These are phyloP conservation scores for Dendrobium chrysotoxum DNA, from an alignment of 106 monocot species.

Conservation along the genomic window DNA sequence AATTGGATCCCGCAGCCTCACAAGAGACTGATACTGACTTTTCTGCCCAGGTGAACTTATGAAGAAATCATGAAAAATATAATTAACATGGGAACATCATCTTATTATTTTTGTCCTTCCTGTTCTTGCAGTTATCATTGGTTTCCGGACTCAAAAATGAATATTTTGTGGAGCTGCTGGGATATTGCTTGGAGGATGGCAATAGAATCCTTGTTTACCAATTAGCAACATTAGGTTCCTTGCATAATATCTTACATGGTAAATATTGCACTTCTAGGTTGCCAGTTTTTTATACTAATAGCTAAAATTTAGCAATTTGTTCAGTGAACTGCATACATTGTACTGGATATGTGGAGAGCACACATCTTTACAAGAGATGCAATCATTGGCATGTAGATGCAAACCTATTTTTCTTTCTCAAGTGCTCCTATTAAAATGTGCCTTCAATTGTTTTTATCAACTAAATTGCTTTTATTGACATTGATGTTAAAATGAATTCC, in stretches of 20 bases:
- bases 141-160: slow-evolving; percentile 79
- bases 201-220: slow-evolving; percentile 72
- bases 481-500: not conserved
- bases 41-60: slow-evolving; percentile 27
- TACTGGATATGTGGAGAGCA: not conserved
- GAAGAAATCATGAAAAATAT: not conserved
- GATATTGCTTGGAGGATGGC: slow-evolving; percentile 73
- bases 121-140: slow-evolving; percentile 48
- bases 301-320: not conserved
- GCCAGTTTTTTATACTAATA: not conserved
- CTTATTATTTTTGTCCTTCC: not conserved
- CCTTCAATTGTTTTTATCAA: not conserved
- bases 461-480: not conserved
- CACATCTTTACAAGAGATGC: not conserved
- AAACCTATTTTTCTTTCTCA: not conserved
- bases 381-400: not conserved
- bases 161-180: slow-evolving; percentile 60
- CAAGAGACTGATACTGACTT: slow-evolving; percentile 35
- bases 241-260: slow-evolving; percentile 88
- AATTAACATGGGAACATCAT: not conserved
- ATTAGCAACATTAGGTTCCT: slow-evolving; percentile 73
- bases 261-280: not conserved
- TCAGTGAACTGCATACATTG: too few relatives aligned
- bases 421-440: not conserved
- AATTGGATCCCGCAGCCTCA: slow-evolving; percentile 28